A percentile compares a stretch with the other conserved stretches of the same genome.
These are phyloP conservation scores for Massospora cicadina DNA, from an alignment of 371 early-diverging fungal genomes.

Conservation along the genomic window DNA sequence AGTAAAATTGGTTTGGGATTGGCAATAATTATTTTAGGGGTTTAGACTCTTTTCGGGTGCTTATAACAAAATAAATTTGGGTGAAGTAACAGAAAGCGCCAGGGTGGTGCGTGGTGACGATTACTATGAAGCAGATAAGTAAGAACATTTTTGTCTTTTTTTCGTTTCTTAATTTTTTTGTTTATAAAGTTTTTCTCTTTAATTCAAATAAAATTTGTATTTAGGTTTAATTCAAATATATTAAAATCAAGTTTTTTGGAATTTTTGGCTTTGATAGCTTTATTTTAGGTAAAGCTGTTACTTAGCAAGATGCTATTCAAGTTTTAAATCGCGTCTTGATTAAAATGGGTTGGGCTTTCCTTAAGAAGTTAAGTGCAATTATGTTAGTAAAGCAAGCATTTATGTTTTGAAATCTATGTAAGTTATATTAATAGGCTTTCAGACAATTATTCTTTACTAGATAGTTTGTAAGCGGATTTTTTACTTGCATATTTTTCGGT, in stretches of 20 bases:
- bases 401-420: no score
- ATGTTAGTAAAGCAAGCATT: no score
- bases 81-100: background rate
- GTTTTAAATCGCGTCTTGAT: background rate
- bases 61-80: background rate
- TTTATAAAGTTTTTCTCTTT: background rate
- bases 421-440: no score
- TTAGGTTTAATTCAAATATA: no score
- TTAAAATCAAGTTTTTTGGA: no score
- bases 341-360: background rate
- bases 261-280: background rate
- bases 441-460: no score
- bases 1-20: background rate
- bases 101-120: background rate
- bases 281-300: background rate
- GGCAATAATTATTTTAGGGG: background rate
- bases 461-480: no score
- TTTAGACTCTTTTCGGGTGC: background rate
- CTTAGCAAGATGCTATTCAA: background rate
- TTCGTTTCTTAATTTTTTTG: background rate
- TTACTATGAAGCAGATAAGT: background rate
- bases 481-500: no score
- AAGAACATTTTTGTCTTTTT: background rate
- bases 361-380: background rate
- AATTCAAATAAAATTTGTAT: no score